A percentile compares a stretch with the other conserved stretches of the same genome.
These are phyloP conservation scores for Cytospora chrysosperma DNA, from an alignment of 2,329 filamentous ascomycete genomes.

Conservation along the genomic window DNA sequence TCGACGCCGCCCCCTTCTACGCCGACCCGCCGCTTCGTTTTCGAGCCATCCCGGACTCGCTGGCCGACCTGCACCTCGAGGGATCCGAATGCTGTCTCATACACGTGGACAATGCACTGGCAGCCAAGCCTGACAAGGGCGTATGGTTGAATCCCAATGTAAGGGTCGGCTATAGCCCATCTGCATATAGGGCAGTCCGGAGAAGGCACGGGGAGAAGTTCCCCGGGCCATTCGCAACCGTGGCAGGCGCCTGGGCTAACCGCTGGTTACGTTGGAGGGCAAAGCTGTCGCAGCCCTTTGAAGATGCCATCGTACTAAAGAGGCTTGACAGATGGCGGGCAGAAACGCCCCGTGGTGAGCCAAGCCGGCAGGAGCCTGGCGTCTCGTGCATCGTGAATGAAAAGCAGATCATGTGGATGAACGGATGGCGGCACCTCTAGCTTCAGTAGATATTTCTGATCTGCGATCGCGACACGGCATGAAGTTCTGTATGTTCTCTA, in stretches of 20 bases:
- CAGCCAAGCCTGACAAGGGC: constrained; percentile 43
- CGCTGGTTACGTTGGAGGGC: constrained; percentile 48
- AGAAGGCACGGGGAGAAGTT: constrained; percentile 42
- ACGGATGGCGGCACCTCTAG: constrained; percentile 58
- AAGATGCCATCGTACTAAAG: constrained; percentile 38
- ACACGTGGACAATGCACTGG: constrained; percentile 67
- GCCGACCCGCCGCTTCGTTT: constrained; percentile 50
- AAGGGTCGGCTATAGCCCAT: constrained; percentile 61
- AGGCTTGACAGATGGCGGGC: constrained; percentile 43
- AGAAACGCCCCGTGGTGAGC: constrained; percentile 34
- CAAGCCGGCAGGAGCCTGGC: constrained; percentile 41
- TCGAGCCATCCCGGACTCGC: constrained; percentile 60
- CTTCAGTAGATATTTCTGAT: background rate
- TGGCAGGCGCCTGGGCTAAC: constrained; percentile 60
- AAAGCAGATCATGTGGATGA: constrained; percentile 58
- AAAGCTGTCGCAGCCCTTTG: constrained; percentile 37
- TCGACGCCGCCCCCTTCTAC: constrained; percentile 48
- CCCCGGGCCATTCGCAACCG: constrained; percentile 47
- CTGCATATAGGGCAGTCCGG: constrained; percentile 52
- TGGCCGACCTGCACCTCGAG: constrained; percentile 65
- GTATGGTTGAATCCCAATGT: constrained; percentile 70
- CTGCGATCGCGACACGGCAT: background rate
- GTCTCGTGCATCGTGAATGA: constrained; percentile 56
- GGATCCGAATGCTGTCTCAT: constrained; percentile 79
- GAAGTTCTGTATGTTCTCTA: background rate